Evolutionary conservation across 2,329 filamentous ascomycete genomes (phyloP).

Genomic region (Pseudogymnoascus sp.): DNA sequence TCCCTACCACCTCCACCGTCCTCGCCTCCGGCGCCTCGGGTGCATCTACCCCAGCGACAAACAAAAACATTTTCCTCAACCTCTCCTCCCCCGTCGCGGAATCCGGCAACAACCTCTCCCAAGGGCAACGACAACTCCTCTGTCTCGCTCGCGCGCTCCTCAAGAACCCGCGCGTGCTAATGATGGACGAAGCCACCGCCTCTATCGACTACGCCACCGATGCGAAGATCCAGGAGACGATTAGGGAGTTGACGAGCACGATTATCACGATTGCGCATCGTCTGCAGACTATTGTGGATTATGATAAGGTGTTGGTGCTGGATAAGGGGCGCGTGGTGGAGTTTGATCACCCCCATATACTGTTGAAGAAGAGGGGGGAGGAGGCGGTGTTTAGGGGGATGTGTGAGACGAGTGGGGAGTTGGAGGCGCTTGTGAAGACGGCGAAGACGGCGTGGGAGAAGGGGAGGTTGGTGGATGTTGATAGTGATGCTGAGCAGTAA

Average conservation of each 20-base stretch:
- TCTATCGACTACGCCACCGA: slow-evolving; percentile 97
- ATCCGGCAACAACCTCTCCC: slow-evolving; percentile 88
- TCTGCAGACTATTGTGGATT: slow-evolving; percentile 94
- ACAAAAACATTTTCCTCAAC: slow-evolving; percentile 93
- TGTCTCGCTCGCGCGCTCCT: slow-evolving; percentile 90
- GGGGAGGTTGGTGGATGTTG: slow-evolving; percentile 35
- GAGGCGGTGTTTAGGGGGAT: slow-evolving; percentile 51
- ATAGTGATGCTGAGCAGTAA: slow-evolving; percentile 13
- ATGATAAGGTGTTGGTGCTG: slow-evolving; percentile 92
- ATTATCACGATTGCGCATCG: slow-evolving; percentile 96
- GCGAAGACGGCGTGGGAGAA: slow-evolving; percentile 44
- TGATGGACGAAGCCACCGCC: slow-evolving; percentile 98
- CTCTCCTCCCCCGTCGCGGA: slow-evolving; percentile 78
- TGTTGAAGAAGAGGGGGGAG: slow-evolving; percentile 42
- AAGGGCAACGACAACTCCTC: slow-evolving; percentile 90
- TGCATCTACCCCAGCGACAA: slow-evolving; percentile 49
- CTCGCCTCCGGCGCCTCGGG: slow-evolving; percentile 24
- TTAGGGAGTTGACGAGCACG: slow-evolving; percentile 86
- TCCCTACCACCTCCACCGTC: slow-evolving; percentile 29
- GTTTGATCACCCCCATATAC: slow-evolving; percentile 72
- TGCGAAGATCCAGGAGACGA: slow-evolving; percentile 90
- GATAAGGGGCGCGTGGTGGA: slow-evolving; percentile 85
- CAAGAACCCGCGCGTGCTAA: slow-evolving; percentile 84
- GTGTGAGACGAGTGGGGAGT: slow-evolving; percentile 63
- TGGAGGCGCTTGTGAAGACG: slow-evolving; percentile 49